These are phyloP conservation scores for Parastagonospora avenae DNA, from an alignment of 2,329 filamentous ascomycete genomes.

Conservation along the genomic window DNA sequence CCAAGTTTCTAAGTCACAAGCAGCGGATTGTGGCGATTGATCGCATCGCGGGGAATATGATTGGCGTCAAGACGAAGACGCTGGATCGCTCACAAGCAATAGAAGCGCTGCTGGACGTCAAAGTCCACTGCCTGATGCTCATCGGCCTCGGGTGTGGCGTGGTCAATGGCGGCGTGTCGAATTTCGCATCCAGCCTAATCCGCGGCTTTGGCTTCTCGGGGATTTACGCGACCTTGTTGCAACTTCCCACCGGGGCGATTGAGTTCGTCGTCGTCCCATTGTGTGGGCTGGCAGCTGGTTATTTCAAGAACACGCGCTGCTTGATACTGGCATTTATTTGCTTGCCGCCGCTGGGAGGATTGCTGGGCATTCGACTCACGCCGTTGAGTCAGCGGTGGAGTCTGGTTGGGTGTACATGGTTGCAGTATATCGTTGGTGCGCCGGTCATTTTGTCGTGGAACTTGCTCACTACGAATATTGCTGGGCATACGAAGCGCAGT, in stretches of 20 bases:
- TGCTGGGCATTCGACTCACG: conserved; percentile 58
- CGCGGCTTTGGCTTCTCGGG: conserved; percentile 51
- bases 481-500: conserved; percentile 59
- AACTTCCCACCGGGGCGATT: conserved; percentile 52
- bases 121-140: conserved; percentile 47
- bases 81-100: conserved; percentile 46
- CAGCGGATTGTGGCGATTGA: conserved; percentile 48
- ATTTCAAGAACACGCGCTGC: conserved; percentile 38
- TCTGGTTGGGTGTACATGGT: conserved; percentile 60
- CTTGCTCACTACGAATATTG: conserved; percentile 50
- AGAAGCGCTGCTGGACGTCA: conserved; percentile 50
- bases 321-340: conserved; percentile 46
- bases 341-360: conserved; percentile 55
- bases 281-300: conserved; percentile 40
- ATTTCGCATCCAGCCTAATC: conserved; percentile 55
- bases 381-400: conserved; percentile 53
- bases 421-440: conserved; percentile 57
- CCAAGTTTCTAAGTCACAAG: conserved; percentile 47
- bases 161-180: conserved; percentile 58
- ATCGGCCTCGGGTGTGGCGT: conserved; percentile 54
- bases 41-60: conserved; percentile 49
- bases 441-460: conserved; percentile 60
- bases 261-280: conserved; percentile 50
- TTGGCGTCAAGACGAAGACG: conserved; percentile 49
- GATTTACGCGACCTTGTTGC: conserved; percentile 50